Base-by-base conservation (phyloP, 176 grass and related monocot genomes). In the Triticum timopheevii region DNA sequence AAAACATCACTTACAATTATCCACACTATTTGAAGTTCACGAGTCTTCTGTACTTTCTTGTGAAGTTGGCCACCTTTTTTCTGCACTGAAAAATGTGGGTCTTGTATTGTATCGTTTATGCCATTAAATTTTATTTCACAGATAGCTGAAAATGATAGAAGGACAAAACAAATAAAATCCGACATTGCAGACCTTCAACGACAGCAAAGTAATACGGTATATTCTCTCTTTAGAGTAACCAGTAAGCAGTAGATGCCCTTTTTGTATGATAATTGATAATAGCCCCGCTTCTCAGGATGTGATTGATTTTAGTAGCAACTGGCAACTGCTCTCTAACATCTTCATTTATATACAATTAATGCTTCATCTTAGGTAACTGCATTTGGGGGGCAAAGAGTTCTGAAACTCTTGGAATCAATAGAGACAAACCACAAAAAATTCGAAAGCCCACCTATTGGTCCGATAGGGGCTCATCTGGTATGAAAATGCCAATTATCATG, bases 391-490 rank as follows among this genome's bases (percentile, higher is more conserved):
- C 84, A 82, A 24, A 92, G 69, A 93, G 88, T 95, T 69, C 82
- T 81, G 30, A 79, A 71, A 7, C 93, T 98, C 75, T 82, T 94
- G 79, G 4, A 54, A 87, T 90, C 88, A 82, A 79, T 98, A 72
- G 96, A 95, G 54, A 92, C 70, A 58, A 82, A 91, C 25, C 15
- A 84, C 2, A 67, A 27, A 52, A 93, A 17, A 92, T 98, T 98
- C 54, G 61, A 87, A 84, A 88, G 65, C n/a, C 65, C 81, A 33
- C 96, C 93, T 83, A 86, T 95, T 75, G 96, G 96, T 87, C 96
- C 96, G 38, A 91, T 98, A 77, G 96, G 96, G 76, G 82, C 23
- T 64, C 93, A 98, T 80, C 79, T 98, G 90, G 96, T 98, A 98
- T 73, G 83, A 39, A 84, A 84, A 9, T 68, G 61, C 33, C 69